Evolutionary conservation across 306 rosid species (phyloP).

Genomic region (Parietaria judaica): DNA sequence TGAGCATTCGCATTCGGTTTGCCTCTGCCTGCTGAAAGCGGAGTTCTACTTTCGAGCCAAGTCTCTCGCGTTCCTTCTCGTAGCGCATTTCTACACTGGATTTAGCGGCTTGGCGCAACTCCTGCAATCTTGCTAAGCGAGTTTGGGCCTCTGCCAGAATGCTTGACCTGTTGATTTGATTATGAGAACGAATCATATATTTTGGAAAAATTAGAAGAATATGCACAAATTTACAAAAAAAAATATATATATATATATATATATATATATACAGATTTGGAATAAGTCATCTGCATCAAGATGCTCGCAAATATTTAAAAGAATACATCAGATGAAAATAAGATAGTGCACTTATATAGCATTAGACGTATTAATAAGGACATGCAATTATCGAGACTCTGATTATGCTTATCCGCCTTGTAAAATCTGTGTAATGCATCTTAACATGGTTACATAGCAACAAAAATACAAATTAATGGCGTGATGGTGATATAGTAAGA

Average conservation of each 20-base stretch:
- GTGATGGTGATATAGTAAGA: no score
- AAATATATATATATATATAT: neutral
- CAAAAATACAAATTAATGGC: no score
- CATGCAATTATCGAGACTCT: no score
- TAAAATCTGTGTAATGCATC: no score
- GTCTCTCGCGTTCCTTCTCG: conserved; percentile 59
- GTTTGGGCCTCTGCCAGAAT: conserved; percentile 66
- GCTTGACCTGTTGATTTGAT: conserved; percentile 53
- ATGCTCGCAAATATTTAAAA: no score
- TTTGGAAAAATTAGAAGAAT: neutral
- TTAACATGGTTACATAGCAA: no score
- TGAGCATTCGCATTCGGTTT: conserved; percentile 76
- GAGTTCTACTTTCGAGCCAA: conserved; percentile 69
- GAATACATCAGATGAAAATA: no score
- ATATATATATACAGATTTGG: neutral
- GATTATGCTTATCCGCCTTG: no score
- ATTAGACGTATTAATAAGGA: no score
- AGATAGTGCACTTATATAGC: no score
- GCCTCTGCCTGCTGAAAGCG: conserved; percentile 87
- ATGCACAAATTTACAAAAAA: neutral
- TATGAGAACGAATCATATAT: conserved; percentile 17
- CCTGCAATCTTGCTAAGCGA: conserved; percentile 80
- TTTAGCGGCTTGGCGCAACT: conserved; percentile 89
- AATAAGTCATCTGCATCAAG: no score
- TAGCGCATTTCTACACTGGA: conserved; percentile 56